A percentile compares a stretch with the other conserved stretches of the same genome.
phyloP scores from a whole-genome alignment of 1,284 basidiomycete genomes.

The Ganoderma lucidum region DNA sequence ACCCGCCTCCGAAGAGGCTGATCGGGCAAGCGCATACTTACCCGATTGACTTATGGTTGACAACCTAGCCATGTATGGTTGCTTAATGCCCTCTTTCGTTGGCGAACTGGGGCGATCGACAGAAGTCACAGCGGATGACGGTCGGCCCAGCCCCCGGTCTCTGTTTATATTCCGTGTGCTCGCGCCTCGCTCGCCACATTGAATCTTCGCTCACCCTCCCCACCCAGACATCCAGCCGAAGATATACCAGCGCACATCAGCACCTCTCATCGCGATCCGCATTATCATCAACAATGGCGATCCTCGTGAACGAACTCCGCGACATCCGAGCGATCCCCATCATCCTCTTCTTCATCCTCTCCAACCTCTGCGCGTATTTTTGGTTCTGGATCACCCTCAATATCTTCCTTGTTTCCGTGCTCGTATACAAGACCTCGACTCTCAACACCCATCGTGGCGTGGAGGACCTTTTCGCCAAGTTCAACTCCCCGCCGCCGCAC shows the following conservation, averaged over 20 bases:
- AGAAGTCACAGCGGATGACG: neutral
- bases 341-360: neutral
- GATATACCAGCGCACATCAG: neutral
- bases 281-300: neutral
- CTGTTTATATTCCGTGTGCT: neutral
- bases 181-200: neutral
- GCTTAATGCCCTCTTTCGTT: neutral
- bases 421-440: neutral
- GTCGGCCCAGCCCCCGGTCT: neutral
- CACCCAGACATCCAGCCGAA: neutral
- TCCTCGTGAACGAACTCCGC: neutral
- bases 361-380: neutral
- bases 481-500: neutral
- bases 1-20: neutral
- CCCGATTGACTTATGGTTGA: neutral
- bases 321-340: neutral
- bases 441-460: neutral
- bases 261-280: neutral
- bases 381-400: neutral
- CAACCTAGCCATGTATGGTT: neutral
- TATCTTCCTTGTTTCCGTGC: neutral
- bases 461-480: neutral
- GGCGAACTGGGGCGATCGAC: neutral
- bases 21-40: neutral
- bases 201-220: neutral